Evolutionary conservation across 306 rosid species (phyloP).

Genomic region (Citrullus mucosospermus): DNA sequence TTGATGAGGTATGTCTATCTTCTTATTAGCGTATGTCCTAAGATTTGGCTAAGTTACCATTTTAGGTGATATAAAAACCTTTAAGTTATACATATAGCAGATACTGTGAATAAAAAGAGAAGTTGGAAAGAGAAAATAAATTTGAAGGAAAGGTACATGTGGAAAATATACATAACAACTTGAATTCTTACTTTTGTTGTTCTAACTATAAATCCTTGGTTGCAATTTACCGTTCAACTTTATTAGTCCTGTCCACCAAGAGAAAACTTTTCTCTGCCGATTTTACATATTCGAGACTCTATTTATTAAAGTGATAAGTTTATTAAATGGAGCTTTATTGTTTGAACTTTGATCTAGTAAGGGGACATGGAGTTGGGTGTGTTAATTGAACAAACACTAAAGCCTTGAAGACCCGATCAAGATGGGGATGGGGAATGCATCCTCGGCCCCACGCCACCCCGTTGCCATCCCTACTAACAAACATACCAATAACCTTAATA

Average conservation of each 20-base stretch:
- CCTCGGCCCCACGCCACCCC: too few relatives aligned
- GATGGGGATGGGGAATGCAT: too few relatives aligned
- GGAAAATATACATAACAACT: background rate
- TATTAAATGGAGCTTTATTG: too few relatives aligned
- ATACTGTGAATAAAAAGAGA: background rate
- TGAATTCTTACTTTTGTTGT: background rate
- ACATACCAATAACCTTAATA: too few relatives aligned
- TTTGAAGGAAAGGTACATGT: background rate
- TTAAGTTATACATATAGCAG: background rate
- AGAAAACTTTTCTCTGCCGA: background rate
- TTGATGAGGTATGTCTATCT: slow-evolving; percentile 65
- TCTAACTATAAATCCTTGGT: background rate
- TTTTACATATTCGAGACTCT: background rate
- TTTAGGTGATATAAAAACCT: background rate
- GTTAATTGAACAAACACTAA: background rate
- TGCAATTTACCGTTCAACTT: background rate
- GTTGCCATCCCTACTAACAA: too few relatives aligned
- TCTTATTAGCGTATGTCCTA: background rate
- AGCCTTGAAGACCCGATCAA: background rate
- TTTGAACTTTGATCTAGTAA: too few relatives aligned
- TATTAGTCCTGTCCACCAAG: background rate
- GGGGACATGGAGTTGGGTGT: background rate
- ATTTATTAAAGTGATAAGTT: background rate
- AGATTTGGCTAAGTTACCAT: background rate
- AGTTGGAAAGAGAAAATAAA: background rate